Evolutionary conservation across 495 filamentous ascomycete genomes (phyloP).

Genomic region (Talaromyces liani): DNA sequence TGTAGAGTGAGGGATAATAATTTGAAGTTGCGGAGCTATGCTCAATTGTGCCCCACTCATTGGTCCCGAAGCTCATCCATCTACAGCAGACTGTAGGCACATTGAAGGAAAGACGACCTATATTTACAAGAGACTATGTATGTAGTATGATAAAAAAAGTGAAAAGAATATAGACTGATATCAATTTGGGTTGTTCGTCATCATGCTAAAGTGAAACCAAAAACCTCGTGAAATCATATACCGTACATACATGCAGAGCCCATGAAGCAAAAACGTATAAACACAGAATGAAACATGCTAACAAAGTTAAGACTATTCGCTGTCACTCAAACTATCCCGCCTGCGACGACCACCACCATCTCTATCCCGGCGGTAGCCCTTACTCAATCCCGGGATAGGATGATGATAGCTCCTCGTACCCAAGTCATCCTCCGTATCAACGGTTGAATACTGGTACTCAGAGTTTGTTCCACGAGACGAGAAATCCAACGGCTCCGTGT

Average conservation of each 20-base stretch:
- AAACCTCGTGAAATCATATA: slow-evolving; percentile 1
- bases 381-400: slow-evolving; percentile 65
- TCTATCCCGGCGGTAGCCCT: slow-evolving; percentile 31
- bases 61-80: background rate
- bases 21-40: background rate
- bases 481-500: slow-evolving; percentile 49
- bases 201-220: background rate
- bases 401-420: slow-evolving; percentile 80
- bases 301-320: slow-evolving; percentile 20
- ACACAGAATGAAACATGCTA: background rate
- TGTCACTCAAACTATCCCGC: slow-evolving; percentile 49
- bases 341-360: slow-evolving; percentile 32
- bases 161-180: background rate
- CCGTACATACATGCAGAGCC: background rate
- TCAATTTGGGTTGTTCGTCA: background rate
- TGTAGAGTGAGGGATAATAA: background rate
- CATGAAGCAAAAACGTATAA: background rate
- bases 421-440: slow-evolving; percentile 48
- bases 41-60: background rate
- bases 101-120: background rate
- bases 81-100: background rate
- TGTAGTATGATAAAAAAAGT: background rate
- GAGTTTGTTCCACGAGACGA: slow-evolving; percentile 36
- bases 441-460: slow-evolving; percentile 40
- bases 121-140: background rate